Base-by-base conservation (phyloP, 306 rosid species). In the Lathyrus tuberosus region DNA sequence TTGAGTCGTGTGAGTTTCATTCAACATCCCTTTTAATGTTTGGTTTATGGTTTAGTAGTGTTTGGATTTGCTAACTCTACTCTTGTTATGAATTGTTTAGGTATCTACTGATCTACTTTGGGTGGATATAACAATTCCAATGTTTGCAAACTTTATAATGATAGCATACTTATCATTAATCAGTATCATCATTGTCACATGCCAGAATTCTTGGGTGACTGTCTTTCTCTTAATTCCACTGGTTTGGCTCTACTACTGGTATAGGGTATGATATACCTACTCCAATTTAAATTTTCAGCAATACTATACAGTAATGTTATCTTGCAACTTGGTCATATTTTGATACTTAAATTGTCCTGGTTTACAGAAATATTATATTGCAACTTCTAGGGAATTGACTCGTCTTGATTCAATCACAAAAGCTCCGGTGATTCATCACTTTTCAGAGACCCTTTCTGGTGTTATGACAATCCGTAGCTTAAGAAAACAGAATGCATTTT, bases 381-480 rank as follows among this genome's bases (percentile, higher is more conserved):
- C 97, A 65, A 60, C 96, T 53, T 91, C 97, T 46, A 85, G 97
- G 37, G 97, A 91, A 74, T 33, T 91, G 76, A 85, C 94, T 51
- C 91, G 96, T 8, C 86, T 91, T 5, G 96, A 89, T 75, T 84
- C 91, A 1, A 91, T 91, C 86, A 89, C 97, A 10, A 91, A 89
- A 70, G 97, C 97, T 13, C 97, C 96, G 7, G 85, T 91, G 15
- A 91, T 91, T 75, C 96, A 91, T 73, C 91, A 91, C 79, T 91
- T 91, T 67, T 91, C 97, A 52, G 97, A 91, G 77, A 87, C 91
- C 49, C 85, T 91, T 70, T 75, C 94, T 3, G 96, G 96, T 12
- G 96, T 85, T 38, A 83, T 89, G 91, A 91, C 96, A 0, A 91
- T 91, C 66, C 91, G 97, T 16, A 77, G 90, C 44, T 91, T 87